Evolutionary conservation across 441 rosid genomes (phyloP).

Genomic region (Aleurites moluccanus): DNA sequence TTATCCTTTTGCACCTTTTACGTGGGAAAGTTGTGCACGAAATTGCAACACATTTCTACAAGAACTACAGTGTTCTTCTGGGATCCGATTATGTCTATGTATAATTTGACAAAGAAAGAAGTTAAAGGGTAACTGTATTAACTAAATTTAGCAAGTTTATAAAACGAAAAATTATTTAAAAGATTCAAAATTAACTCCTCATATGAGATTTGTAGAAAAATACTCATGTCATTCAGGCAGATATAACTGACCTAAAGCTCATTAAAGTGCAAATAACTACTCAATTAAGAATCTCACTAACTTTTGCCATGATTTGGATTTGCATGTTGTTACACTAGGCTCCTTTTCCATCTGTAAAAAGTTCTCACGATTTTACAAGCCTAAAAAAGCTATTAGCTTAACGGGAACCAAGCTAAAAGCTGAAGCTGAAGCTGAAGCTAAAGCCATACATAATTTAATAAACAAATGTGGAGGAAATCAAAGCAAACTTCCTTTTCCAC

Average conservation of each 20-base stretch:
- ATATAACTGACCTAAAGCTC: no score
- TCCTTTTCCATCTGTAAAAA: background rate
- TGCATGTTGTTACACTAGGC: conserved; percentile 3
- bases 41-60: background rate
- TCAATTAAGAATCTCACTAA: no score
- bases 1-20: background rate
- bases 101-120: no score
- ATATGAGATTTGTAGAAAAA: no score
- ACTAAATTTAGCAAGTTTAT: no score
- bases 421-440: background rate
- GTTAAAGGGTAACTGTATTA: no score
- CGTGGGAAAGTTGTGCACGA: conserved; percentile 3
- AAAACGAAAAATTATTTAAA: no score
- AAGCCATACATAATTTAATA: background rate
- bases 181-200: no score
- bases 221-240: no score
- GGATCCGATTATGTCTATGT: background rate
- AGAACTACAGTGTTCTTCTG: background rate
- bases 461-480: background rate
- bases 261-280: no score
- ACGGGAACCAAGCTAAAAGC: background rate
- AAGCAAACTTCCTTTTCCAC: background rate
- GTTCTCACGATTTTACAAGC: background rate
- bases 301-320: background rate
- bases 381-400: background rate